Evolutionary conservation across 768 basidiomycete species (phyloP).

Genomic region (Tulasnella sp.): DNA sequence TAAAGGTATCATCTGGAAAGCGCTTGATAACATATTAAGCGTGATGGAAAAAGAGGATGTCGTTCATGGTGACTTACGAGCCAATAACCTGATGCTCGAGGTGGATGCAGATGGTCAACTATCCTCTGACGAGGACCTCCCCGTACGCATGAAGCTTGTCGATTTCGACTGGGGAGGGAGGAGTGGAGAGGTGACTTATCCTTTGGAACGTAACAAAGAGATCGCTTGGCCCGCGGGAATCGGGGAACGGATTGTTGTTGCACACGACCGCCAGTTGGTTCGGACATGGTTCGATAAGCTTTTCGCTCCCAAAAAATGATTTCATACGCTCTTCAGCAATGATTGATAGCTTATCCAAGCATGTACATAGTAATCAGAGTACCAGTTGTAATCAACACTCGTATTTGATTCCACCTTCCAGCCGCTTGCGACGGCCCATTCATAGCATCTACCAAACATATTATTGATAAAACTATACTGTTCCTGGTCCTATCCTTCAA

Average conservation of each 20-base stretch:
- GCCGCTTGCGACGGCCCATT: no score
- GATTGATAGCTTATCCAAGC: no score
- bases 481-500: no score
- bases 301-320: no score
- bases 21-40: background rate
- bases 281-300: background rate
- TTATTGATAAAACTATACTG: no score
- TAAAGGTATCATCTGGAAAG: background rate
- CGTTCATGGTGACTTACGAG: constrained; percentile 6
- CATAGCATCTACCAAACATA: no score
- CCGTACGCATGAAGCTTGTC: background rate
- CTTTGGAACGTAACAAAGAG: background rate
- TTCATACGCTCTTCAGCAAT: no score
- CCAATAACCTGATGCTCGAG: constrained; percentile 4
- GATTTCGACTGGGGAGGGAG: constrained; percentile 11
- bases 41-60: background rate
- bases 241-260: background rate
- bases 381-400: no score
- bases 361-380: no score
- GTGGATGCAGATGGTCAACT: background rate
- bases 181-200: constrained; percentile 2
- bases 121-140: background rate
- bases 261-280: background rate
- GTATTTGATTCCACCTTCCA: no score
- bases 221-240: background rate